Evolutionary conservation across 2,329 filamentous ascomycete genomes (phyloP).

Genomic region (Beauveria caledonica): DNA sequence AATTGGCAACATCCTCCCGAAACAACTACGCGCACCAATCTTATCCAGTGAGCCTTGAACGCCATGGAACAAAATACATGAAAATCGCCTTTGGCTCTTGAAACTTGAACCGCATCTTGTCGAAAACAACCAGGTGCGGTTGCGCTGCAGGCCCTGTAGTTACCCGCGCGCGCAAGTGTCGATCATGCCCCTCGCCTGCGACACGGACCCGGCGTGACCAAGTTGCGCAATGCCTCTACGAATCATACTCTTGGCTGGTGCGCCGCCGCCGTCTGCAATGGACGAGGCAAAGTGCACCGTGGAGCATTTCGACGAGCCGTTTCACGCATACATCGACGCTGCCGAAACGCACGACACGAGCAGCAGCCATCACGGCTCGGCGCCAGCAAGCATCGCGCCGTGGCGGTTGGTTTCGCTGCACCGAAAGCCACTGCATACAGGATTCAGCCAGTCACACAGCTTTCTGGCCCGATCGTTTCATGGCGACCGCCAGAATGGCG

Average conservation of each 20-base stretch:
- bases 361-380: conserved; percentile 20
- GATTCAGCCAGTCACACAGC: conserved; percentile 43
- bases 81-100: too few species aligned
- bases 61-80: too few species aligned
- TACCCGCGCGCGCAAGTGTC: too few species aligned
- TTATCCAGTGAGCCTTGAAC: neutral
- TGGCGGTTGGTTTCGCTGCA: conserved; percentile 49
- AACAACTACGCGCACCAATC: neutral
- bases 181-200: too few species aligned
- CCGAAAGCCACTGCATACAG: conserved; percentile 38
- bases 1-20: neutral
- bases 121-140: too few species aligned
- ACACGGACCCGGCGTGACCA: too few species aligned
- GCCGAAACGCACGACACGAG: too few species aligned
- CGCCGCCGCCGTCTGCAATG: conserved; percentile 46
- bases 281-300: conserved; percentile 39
- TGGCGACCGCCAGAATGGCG: conserved; percentile 18
- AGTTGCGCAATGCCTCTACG: conserved; percentile 15
- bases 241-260: conserved; percentile 38
- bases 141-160: too few species aligned
- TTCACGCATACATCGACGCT: neutral
- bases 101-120: too few species aligned
- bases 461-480: conserved; percentile 20
- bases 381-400: conserved; percentile 23
- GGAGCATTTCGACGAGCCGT: neutral